Evolutionary conservation across 2,329 filamentous ascomycete genomes (phyloP).

Genomic region (Arthrocladium fulminans): DNA sequence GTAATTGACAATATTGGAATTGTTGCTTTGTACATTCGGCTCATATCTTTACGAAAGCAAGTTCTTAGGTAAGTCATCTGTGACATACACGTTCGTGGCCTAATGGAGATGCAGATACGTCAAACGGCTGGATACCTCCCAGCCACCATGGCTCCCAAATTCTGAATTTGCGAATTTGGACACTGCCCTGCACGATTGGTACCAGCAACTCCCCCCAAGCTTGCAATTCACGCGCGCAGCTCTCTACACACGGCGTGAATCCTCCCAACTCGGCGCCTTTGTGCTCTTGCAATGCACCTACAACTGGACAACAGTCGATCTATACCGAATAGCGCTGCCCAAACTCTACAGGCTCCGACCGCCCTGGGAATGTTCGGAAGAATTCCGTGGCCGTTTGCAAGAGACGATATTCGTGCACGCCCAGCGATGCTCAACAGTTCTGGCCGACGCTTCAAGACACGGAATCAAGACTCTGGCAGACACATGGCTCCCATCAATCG

Average conservation of each 20-base stretch:
- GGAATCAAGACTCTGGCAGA: conserved; percentile 37
- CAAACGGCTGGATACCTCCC: conserved; percentile 33
- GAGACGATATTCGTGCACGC: conserved; percentile 9
- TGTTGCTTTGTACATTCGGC: conserved; percentile 9
- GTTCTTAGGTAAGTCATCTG: conserved; percentile 3
- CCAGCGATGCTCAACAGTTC: conserved; percentile 5
- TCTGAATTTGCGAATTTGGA: conserved; percentile 38
- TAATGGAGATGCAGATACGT: conserved; percentile 28
- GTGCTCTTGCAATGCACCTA: conserved; percentile 41
- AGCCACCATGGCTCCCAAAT: conserved; percentile 37
- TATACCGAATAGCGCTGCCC: conserved; percentile 41
- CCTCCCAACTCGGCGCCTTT: conserved; percentile 39
- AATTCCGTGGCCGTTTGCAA: conserved; percentile 6
- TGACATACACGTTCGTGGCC: neutral
- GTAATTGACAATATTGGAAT: conserved; percentile 11
- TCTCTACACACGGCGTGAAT: conserved; percentile 41
- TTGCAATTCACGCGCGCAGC: conserved; percentile 38
- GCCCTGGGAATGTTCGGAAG: conserved; percentile 7
- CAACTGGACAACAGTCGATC: conserved; percentile 39
- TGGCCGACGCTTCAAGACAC: conserved; percentile 33
- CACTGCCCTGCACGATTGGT: conserved; percentile 35
- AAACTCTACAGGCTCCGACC: conserved; percentile 36
- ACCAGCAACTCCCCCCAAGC: conserved; percentile 36
- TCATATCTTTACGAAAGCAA: conserved; percentile 9
- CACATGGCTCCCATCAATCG: conserved; percentile 39